A percentile compares a stretch with the other conserved stretches of the same genome.
Conservation (phyloP, 2,329 filamentous ascomycete species). For the Alternaria sp. region DNA sequence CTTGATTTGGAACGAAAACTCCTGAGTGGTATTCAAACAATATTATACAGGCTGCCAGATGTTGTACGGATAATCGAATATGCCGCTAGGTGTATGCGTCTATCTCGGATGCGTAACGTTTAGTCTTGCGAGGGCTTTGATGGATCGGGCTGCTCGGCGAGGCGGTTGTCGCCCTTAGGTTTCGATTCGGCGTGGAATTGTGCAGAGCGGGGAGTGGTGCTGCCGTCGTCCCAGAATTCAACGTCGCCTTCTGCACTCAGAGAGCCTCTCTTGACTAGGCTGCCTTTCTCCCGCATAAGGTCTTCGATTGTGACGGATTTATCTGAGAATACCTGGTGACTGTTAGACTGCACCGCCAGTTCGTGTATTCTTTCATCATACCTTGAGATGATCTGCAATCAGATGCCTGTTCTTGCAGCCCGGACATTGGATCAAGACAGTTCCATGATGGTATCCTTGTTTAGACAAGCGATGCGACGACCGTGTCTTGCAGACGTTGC, state of each 20-base stretch:
- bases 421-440: conserved; percentile 88
- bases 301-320: conserved; percentile 77
- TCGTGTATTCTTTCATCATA: conserved; percentile 31
- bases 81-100: neutral
- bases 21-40: conserved; percentile 10
- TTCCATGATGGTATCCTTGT: conserved; percentile 93
- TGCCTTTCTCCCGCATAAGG: conserved; percentile 78
- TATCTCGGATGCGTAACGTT: neutral
- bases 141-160: conserved; percentile 28
- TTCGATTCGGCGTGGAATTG: conserved; percentile 44
- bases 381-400: conserved; percentile 86
- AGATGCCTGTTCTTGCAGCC: conserved; percentile 86
- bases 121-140: conserved; percentile 24
- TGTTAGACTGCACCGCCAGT: conserved; percentile 9
- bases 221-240: conserved; percentile 87
- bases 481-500: conserved; percentile 80
- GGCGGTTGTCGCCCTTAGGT: conserved; percentile 35
- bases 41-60: conserved; percentile 8
- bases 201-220: conserved; percentile 47
- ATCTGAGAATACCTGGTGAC: conserved; percentile 74
- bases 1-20: neutral
- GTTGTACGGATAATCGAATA: neutral
- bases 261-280: conserved; percentile 75
- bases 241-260: conserved; percentile 82
- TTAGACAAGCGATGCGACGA: conserved; percentile 90